These are phyloP conservation scores for Rhizophagus prolifer DNA, from an alignment of 192 early-diverging fungal genomes.

Conservation along the genomic window DNA sequence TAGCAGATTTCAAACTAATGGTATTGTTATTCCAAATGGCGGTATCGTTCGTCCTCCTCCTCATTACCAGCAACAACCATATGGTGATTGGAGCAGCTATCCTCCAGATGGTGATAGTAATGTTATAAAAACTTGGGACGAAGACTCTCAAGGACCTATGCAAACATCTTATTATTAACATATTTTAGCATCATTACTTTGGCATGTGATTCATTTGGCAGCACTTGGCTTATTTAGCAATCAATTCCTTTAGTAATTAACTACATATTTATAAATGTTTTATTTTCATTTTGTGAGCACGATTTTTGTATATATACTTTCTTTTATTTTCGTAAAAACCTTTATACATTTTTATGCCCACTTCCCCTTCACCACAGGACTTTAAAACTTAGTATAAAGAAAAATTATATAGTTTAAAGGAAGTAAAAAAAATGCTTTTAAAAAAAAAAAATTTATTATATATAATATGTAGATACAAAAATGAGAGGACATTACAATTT, in stretches of 20 bases:
- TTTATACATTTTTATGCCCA: background rate
- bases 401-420: background rate
- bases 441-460: no score
- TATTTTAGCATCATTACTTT: background rate
- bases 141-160: background rate
- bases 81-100: background rate
- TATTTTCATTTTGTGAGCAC: background rate
- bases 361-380: background rate
- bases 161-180: background rate
- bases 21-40: background rate
- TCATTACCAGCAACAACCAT: background rate
- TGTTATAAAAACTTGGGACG: background rate
- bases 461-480: no score
- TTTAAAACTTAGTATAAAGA: background rate
- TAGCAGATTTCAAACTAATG: background rate
- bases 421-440: no score
- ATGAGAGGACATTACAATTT: no score
- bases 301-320: background rate
- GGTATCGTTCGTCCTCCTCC: background rate
- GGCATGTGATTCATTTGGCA: no score
- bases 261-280: background rate
- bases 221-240: no score
- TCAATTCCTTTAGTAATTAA: background rate
- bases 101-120: background rate
- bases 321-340: background rate